These are phyloP conservation scores for Waltiozyma sp. DNA, from an alignment of 1,139 yeast species.

Conservation along the genomic window DNA sequence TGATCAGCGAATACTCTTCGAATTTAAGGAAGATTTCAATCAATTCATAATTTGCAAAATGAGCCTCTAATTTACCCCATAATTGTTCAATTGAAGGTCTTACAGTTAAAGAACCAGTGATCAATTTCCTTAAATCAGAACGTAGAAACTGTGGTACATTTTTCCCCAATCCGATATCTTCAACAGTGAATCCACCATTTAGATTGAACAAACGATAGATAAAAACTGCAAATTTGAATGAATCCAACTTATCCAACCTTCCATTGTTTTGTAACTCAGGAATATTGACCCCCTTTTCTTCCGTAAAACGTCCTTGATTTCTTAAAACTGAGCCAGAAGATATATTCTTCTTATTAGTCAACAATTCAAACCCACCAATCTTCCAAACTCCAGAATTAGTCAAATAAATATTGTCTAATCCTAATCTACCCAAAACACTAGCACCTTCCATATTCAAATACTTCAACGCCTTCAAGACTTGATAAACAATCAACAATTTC, in stretches of 20 bases:
- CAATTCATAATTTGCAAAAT: slow-evolving; percentile 31
- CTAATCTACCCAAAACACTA: slow-evolving; percentile 57
- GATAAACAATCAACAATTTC: slow-evolving; percentile 49
- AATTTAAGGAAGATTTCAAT: slow-evolving; percentile 38
- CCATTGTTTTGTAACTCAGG: slow-evolving; percentile 34
- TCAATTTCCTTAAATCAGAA: slow-evolving; percentile 21
- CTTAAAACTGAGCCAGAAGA: no score
- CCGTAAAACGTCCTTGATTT: no score
- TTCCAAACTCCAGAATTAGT: slow-evolving; percentile 75
- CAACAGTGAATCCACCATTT: slow-evolving; percentile 2
- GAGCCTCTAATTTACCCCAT: slow-evolving; percentile 14
- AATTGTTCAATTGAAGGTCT: slow-evolving; percentile 43
- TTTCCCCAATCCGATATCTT: slow-evolving; percentile 7
- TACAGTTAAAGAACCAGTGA: slow-evolving; percentile 23
- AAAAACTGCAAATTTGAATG: slow-evolving; percentile 52
- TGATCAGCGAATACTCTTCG: slow-evolving; percentile 37
- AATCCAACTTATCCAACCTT: slow-evolving; percentile 38
- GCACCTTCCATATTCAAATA: slow-evolving; percentile 55
- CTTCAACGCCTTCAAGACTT: slow-evolving; percentile 43
- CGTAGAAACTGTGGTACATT: slow-evolving; percentile 22
- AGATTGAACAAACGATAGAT: slow-evolving; percentile 36
- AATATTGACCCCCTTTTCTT: slow-evolving; percentile 24
- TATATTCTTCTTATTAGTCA: slow-evolving; percentile 14
- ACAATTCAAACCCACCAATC: slow-evolving; percentile 71
- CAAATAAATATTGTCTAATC: slow-evolving; percentile 44